Evolutionary conservation across 805 yeast species (phyloP), one percentile per base, ranked within the genome.

Genomic region (Suhomyces faveliae): DNA sequence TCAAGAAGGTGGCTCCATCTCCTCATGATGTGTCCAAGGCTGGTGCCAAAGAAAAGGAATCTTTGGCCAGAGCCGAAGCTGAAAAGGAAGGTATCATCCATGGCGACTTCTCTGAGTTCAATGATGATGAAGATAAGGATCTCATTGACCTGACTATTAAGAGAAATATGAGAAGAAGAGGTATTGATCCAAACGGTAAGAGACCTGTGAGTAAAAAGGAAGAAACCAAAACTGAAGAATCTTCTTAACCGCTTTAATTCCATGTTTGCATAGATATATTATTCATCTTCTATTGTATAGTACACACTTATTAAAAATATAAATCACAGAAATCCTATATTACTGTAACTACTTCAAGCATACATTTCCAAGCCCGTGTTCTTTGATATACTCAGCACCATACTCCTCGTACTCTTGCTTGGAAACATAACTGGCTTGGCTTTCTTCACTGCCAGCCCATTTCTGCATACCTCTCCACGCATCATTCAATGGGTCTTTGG

Each of bases 391-490:
- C 47, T 89, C 97, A 0, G 88, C 74, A 0, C 99, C 99, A 74
- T 78, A 80, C 64, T 94, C 99, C 40, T 84, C 85, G 60, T 89
- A 94, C 52, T 91, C 96, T 47, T 76, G 67, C 54, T 76, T 80
- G 0, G 94, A 77, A 20, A 92, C 72, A 49, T 76, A 81, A 8
- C 80, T 69, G 1, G 67, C 55, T 22, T 71, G 57, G 33, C 77
- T 74, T 13, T 74, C 80, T 1, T 67, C 74, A 19, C 77, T 73
- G 2, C 58, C 57, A 5, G 91, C 72, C 87, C 96, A 88, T 58
- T 79, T 78, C 10, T 88, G 83, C 96, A 94, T 90, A 23, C 99
- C 99, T 58, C 75, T 84, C 98, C 99, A 94, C 1, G 97, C 81
- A 64, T 92, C 99, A 24, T 79, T 59, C 1, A 79, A 55, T 1